A percentile compares a stretch with the other conserved stretches of the same genome.
phyloP scores from a whole-genome alignment of 371 early-diverging fungal species.

The Syncephalastrum monosporum region DNA sequence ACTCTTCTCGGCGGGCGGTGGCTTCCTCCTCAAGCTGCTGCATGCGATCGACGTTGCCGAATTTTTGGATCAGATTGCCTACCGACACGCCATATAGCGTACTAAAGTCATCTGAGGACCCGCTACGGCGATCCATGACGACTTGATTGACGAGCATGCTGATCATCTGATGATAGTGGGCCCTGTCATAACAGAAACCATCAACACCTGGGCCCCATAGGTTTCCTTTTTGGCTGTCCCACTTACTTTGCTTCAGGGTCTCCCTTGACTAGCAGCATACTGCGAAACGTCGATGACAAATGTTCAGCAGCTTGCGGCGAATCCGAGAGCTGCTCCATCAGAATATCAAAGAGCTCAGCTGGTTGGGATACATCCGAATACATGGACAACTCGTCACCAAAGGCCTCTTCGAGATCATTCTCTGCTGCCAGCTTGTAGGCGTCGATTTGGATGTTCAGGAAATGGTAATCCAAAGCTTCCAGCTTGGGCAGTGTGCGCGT shows the following conservation, averaged over 20 bases:
- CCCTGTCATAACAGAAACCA: slow-evolving; percentile 20
- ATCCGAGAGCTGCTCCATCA: slow-evolving; percentile 57
- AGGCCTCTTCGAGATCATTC: slow-evolving; percentile 44
- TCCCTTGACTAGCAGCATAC: slow-evolving; percentile 68
- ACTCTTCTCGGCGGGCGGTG: slow-evolving; percentile 18
- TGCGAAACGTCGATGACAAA: slow-evolving; percentile 64
- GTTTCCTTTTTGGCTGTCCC: not conserved
- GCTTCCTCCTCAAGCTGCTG: slow-evolving; percentile 25
- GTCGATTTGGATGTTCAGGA: slow-evolving; percentile 64
- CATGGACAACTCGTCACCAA: slow-evolving; percentile 19
- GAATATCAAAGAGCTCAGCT: slow-evolving; percentile 61
- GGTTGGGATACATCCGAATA: slow-evolving; percentile 51
- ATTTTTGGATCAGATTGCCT: slow-evolving; percentile 53
- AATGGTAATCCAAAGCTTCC: slow-evolving; percentile 54
- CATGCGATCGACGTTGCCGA: slow-evolving; percentile 67
- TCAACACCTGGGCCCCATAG: not conserved
- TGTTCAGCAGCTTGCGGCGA: slow-evolving; percentile 62
- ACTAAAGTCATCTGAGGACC: slow-evolving; percentile 45
- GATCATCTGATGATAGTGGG: slow-evolving; percentile 64
- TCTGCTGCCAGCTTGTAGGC: slow-evolving; percentile 69
- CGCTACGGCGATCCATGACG: slow-evolving; percentile 64
- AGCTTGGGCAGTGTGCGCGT: slow-evolving; percentile 47
- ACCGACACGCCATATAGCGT: slow-evolving; percentile 17
- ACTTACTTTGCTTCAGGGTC: slow-evolving; percentile 40
- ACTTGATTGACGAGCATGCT: slow-evolving; percentile 68